Base-by-base conservation (phyloP, 768 basidiomycete species). In the Trametes cubensis region DNA sequence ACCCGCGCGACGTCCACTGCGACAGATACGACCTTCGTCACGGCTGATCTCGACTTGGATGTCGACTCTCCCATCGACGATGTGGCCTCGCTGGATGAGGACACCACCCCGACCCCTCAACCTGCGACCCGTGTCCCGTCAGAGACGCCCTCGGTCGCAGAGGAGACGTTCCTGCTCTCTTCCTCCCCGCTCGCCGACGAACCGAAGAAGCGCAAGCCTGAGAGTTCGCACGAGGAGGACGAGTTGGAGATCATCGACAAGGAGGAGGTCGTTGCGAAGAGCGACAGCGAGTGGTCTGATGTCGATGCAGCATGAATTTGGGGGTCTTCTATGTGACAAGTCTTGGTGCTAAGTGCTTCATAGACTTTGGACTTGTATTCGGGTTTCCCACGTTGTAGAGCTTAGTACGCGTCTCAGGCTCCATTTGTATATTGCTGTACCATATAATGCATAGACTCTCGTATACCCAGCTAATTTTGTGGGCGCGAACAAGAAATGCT, bases 201-300 rank as follows among this genome's bases (percentile, higher is more conserved):
- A 41, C 51, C 52, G 11, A 38, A 23, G 41, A n/a, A 18, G 28
- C 45, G 14, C 38, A 48, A 42, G n/a, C 34, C 23, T 1, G 21
- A 54, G 25, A 25, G 34, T 11, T 11, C 30, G 48, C 17, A 26
- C 17, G 47, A 20, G 17, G 53, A 55, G 34, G 63, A 64, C 26
- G 63, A 57, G 47, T 21, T 57, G 55, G 54, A 60, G 41, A 45
- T 60, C n/a, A 64, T 64, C 45, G 53, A 42, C 55, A 60, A 57
- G 49, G 63, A 64, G 26, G 63, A 60, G 39, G 30, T 40, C 11
- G 60, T 21, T 28, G 58, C 58, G 28, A 55, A 51, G 57, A 58
- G 49, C 14, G 63, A 58, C 20, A 60, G 63, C 55, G 63, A 60
- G n/a, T 64, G 63, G 63, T 64, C 63, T 6, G 63, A 64, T 34